Evolutionary conservation across 192 early-diverging fungal species (phyloP).

Genomic region (Coemansia sp.): DNA sequence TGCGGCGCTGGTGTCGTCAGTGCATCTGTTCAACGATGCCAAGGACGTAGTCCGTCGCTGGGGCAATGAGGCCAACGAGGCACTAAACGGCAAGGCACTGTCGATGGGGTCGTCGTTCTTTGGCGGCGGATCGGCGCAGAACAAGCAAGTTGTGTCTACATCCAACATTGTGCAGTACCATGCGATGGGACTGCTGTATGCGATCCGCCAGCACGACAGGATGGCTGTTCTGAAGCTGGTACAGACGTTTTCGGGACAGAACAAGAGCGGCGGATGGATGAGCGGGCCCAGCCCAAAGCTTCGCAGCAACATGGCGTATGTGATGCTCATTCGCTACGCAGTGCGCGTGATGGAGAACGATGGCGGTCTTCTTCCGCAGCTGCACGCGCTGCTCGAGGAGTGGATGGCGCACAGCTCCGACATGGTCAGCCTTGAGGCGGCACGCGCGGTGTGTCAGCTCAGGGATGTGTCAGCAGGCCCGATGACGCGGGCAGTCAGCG

Average conservation of each 20-base stretch:
- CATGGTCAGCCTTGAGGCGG: conserved; percentile 97
- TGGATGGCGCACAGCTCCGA: conserved; percentile 95
- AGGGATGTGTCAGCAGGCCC: conserved; percentile 79
- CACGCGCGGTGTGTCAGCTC: conserved; percentile 93
- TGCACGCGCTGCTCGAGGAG: conserved; percentile 85
- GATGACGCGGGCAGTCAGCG: conserved; percentile 89
- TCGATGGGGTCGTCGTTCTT: conserved; percentile 56
- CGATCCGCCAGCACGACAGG: conserved; percentile 93
- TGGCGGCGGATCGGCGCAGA: conserved; percentile 26
- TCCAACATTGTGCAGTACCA: conserved; percentile 97
- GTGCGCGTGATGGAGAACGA: conserved; percentile 85
- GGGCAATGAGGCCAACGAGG: conserved; percentile 97
- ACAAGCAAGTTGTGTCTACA: conserved; percentile 54
- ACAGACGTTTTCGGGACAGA: conserved; percentile 72
- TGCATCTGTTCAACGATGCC: conserved; percentile 80
- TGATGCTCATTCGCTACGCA: conserved; percentile 90
- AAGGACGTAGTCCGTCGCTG: conserved; percentile 95
- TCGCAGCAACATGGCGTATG: conserved; percentile 84
- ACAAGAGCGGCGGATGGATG: conserved; percentile 54
- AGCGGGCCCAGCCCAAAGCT: conserved; percentile 60
- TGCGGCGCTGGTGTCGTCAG: conserved; percentile 87
- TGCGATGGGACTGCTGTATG: conserved; percentile 93
- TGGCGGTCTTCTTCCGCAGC: conserved; percentile 53
- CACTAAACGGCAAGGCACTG: conserved; percentile 78
- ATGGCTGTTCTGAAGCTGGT: conserved; percentile 98